Base-by-base conservation (phyloP, 2,329 filamentous ascomycete genomes). In the Curvularia eragrostidis region DNA sequence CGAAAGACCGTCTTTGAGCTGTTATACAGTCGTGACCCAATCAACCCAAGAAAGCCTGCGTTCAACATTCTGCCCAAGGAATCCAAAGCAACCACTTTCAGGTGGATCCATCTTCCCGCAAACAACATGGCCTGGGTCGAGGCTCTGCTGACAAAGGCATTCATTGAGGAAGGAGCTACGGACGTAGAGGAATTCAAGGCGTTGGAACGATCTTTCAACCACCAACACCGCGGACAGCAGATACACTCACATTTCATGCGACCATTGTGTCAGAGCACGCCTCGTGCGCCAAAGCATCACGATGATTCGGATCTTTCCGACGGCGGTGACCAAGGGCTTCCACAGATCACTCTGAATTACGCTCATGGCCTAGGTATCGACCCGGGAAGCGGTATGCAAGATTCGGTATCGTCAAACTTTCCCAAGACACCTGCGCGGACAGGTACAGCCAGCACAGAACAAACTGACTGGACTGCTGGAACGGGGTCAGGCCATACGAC, bases 151-250 rank as follows among this genome's bases (percentile, higher is more conserved):
- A 85, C 85, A 1, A 89, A 89, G 62, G 82, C 81, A 7, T 89
- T 89, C 63, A 84, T 89, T 32, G 87, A 89, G 69, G 83, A 85
- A 36, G 85, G 85, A 0, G 82, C 83, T 15, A 80, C 81, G n/a
- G 86, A 89, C 67, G 82, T 87, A 1, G 84, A 87, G 66, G 83
- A 84, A 1, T 88, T 87, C 75, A 88, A 87, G 65, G 84, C 85
- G 0, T 69, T 89, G 2, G 85, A 87, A 64, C 82, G 83, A 59
- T 86, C 83, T 3, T 87, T 88, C 60, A 83, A 82, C 42, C 85
- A 88, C 62, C 84, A 87, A 59, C 86, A 88, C 68, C 80, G 84
- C 0, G 86, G 86, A 0, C 80, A 82, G 26, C 79, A 83, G 41
- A 78, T 82, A 0, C 86, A 89, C 65, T 85, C 85, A 0, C 81